Base-by-base conservation (phyloP, 2,329 filamentous ascomycete species). In the Chaetothyriales sp. region DNA sequence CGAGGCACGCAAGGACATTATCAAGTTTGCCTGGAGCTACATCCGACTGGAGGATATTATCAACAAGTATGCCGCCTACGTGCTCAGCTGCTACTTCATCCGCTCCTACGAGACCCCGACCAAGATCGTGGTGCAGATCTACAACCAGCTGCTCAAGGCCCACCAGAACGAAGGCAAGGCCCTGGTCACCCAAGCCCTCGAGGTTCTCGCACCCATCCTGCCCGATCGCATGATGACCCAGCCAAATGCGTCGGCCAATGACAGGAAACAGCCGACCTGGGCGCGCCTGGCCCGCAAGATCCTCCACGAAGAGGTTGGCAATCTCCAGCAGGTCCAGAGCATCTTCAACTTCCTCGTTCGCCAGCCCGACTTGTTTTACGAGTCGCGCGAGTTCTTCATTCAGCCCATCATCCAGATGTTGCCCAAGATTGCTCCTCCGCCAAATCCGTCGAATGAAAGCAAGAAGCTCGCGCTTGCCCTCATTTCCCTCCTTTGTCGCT, bases 11-110 rank as follows among this genome's bases (percentile, higher is more conserved):
- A 98, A 98, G 68, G 92, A 98, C 58, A 90, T 98, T 56, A 98
- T 98, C 64, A 97, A 95, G 69, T 98, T 97, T 68, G 89, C 89
- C 2, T 99, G 92, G 92, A 95, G 89, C 18, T 97, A 95, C 65
- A 98, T 98, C 62, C 82, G 87, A 20, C 78, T 98, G n/a, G 94
- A 99, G 64, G 92, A 99, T 67, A 86, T 95, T 52, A 95, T 98
- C 72, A 98, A 97, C 73, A 98, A 98, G 68, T 92, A 97, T 66
- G 92, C 90, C 0, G 89, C 92, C 2, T 98, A 98, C 62, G 90
- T 95, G 4, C 81, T 98, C 5, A 94, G 98, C 55, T 89, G 87
- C 2, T 98, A 95, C 68, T 98, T 98, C 71, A 95, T 98, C 61
- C 87, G 88, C 0, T 86, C 94, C 58, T 98, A 94, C 64, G 94